Base-by-base conservation (phyloP, 768 basidiomycete species). In the Ramaria sp. region DNA sequence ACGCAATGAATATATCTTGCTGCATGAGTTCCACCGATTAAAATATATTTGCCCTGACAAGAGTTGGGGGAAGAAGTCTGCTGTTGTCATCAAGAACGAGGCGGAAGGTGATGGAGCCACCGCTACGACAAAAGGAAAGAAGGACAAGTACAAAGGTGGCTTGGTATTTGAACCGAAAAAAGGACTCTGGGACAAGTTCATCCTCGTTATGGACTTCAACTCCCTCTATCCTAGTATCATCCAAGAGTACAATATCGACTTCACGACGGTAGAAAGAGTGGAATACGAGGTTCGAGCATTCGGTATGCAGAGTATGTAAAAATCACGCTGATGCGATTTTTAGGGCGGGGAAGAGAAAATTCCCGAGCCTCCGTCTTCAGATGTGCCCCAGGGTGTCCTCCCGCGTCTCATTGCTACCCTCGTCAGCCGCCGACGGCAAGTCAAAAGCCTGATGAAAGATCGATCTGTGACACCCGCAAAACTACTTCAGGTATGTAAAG, bases 191-290 rank as follows among this genome's bases (percentile, higher is more conserved):
- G 96, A 98, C 72, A 94, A 84, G 62, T 96, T 77, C 65, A 88
- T 98, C 68, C 77, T 99, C 16, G 96, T 99, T 68, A 99, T 99
- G 96, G 96, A 99, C 68, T 99, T 98, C 82, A 99, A 99, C 69
- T 96, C 93, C 57, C 75, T 99, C 54, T 99, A 99, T 66, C 96
- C 96, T 5, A 93, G 89, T 66, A 99, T 99, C 73, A 99, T 99
- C 47, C 96, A 98, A 64, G 96, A 99, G 73, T 99, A 89, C 65
- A 98, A 99, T 66, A 98, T 99, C 61, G 96, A 98, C 69, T 98
- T 98, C 63, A 98, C 96, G 9, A 99, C 96, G 0, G 84, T 98
- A 18, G 87, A 90, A 43, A 78, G 78, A 52, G 72, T 77, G 7
- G 81, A 81, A 24, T 72, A 75, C 38, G 79, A 79, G 63, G 86